Base-by-base conservation (phyloP, 1,284 basidiomycete species). In the Cutaneotrichosporon arboriforme region DNA sequence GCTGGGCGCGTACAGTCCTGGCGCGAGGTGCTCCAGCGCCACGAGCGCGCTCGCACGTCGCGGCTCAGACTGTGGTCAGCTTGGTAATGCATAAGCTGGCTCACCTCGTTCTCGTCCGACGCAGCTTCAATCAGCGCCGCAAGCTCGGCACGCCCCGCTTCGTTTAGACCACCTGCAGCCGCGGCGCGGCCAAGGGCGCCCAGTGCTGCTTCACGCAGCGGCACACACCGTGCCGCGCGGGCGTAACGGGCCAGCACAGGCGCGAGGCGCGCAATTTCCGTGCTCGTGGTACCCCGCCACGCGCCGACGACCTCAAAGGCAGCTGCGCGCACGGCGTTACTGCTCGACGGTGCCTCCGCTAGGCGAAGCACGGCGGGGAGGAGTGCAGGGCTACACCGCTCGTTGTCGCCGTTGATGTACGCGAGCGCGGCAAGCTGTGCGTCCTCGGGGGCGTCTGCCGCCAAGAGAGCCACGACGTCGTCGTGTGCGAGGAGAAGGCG, bases 161-260 rank as follows among this genome's bases (percentile, higher is more conserved):
- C 26, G 9, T 36, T 23, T 17, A 22, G 7, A 3, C 36, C 5
- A 12, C 26, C 13, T 8, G 41, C 22, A 23, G 21, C 46, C 0
- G 61, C 35, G 1, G 61, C 57, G 52, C 64, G 65, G 4, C 61
- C 66, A 8, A 66, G 49, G 13, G 61, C 61, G 3, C 54, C 55
- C 39, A 74, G 55, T 4, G 62, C 66, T 12, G 70, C 72, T 49
- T 74, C 70, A 36, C 54, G 58, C 5, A 74, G 55, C 1, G 70
- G 70, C 13, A 70, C 60, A 51, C 62, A 67, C 17, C 43, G 59
- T 1, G 57, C 40, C 20, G 42, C 18, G 13, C 52, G 40, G 0
- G 41, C 23, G 18, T 57, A 40, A 8, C 18, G n/a, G 12, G 22
- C n/a, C 17, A 42, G 12, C 34, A 23, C 23, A n/a, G 39, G 34